Percentiles rank a stretch among this genome's conserved stretches.
These are phyloP conservation scores for Dentipellis fragilis DNA, from an alignment of 768 basidiomycete genomes.

Conservation along the genomic window DNA sequence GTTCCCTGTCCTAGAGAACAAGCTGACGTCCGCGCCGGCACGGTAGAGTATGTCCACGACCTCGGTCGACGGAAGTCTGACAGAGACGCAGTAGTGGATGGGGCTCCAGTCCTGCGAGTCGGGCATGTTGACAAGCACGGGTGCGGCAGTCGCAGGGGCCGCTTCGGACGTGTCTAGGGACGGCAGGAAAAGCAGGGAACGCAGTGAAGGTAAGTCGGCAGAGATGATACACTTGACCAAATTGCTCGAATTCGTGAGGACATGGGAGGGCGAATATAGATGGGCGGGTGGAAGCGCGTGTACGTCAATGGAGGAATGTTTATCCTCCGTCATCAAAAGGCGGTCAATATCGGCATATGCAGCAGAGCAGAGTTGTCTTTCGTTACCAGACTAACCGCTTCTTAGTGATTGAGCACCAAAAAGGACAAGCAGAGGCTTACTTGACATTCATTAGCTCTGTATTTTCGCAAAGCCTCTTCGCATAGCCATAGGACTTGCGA, in stretches of 20 bases:
- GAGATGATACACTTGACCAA: constrained; percentile 45
- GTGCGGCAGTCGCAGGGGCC: constrained; percentile 20
- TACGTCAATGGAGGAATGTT: constrained; percentile 2
- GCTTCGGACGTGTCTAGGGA: constrained; percentile 4
- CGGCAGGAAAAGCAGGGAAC: constrained; percentile 45
- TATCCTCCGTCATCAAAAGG: not conserved
- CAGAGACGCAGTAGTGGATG: constrained; percentile 59
- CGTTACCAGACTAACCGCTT: constrained; percentile 5
- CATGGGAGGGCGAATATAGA: constrained; percentile 23
- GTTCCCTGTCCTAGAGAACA: constrained; percentile 33
- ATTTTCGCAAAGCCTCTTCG: constrained; percentile 52
- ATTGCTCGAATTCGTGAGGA: constrained; percentile 34
- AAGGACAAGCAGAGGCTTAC: constrained; percentile 24
- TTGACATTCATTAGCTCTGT: constrained; percentile 49
- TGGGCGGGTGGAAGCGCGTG: constrained; percentile 19
- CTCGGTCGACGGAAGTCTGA: constrained; percentile 43
- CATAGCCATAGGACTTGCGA: constrained; percentile 60
- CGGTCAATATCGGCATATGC: constrained; percentile 10
- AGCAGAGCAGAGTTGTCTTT: constrained; percentile 6
- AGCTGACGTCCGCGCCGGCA: constrained; percentile 64
- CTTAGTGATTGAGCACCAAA: not conserved
- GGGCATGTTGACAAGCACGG: constrained; percentile 56
- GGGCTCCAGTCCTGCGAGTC: constrained; percentile 65
- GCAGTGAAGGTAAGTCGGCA: constrained; percentile 40
- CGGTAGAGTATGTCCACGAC: constrained; percentile 63